These are phyloP conservation scores for Pseudogymnoascus sp. DNA, from an alignment of 2,329 filamentous ascomycete genomes.

Conservation along the genomic window DNA sequence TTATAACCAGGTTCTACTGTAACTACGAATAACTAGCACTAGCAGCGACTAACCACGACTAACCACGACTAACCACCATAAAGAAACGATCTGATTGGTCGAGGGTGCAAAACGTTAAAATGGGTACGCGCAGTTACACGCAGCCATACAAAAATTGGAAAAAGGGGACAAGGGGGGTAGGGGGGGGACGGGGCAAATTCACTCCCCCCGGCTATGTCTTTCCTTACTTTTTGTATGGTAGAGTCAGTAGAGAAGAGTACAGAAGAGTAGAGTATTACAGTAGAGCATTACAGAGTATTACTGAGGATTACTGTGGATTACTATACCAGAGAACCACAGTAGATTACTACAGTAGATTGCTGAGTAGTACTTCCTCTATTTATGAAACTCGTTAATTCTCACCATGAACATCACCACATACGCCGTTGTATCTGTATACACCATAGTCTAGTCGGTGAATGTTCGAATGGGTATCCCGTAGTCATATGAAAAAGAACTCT, in stretches of 20 bases:
- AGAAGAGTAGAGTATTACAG: neutral
- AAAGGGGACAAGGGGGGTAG: neutral
- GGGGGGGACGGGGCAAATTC: neutral
- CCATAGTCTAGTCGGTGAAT: neutral
- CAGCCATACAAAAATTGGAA: neutral
- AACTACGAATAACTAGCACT: too few species aligned
- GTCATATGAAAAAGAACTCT: neutral
- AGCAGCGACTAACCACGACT: neutral
- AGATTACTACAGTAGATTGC: neutral
- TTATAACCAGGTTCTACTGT: too few species aligned
- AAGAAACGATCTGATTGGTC: neutral
- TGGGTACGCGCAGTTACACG: constrained; percentile 2
- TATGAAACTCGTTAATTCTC: neutral
- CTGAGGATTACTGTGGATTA: too few species aligned
- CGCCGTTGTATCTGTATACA: neutral
- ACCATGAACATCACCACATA: neutral
- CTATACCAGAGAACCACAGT: too few species aligned
- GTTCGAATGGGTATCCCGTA: neutral
- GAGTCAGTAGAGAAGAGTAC: neutral
- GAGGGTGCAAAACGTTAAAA: neutral
- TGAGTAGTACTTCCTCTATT: neutral
- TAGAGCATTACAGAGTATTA: neutral
- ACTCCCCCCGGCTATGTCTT: neutral
- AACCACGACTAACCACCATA: neutral
- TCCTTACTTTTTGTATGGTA: neutral